These are phyloP conservation scores for Yamadazyma pseudoaaseri DNA, from an alignment of 1,139 yeast species.

Conservation along the genomic window DNA sequence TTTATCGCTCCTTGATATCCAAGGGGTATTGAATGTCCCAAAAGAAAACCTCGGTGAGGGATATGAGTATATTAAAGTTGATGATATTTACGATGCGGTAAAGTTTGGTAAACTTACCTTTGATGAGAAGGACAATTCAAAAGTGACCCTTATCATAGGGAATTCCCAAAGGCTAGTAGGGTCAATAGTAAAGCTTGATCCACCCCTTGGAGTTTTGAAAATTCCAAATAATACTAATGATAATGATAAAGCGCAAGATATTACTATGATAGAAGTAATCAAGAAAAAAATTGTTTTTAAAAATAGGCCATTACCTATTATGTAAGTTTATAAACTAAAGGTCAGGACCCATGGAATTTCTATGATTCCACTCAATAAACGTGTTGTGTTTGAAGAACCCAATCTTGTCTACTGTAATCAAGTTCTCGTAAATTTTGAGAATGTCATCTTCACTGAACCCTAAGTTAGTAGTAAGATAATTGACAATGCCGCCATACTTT, in stretches of 20 bases:
- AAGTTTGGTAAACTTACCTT: conserved; percentile 58
- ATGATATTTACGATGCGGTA: conserved; percentile 46
- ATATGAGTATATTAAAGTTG: conserved; percentile 32
- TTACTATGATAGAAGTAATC: conserved; percentile 53
- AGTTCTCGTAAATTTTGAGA: conserved; percentile 43
- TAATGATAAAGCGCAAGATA: conserved; percentile 25
- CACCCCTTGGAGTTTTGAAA: conserved; percentile 61
- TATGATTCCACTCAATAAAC: conserved; percentile 27
- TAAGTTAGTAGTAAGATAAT: conserved; percentile 48
- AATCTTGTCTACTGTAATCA: conserved; percentile 27
- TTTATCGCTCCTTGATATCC: conserved; percentile 61
- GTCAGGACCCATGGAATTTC: conserved; percentile 15
- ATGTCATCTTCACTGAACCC: conserved; percentile 52
- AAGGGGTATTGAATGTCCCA: conserved; percentile 67
- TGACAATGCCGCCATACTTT: conserved; percentile 55
- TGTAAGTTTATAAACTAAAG: conserved; percentile 36
- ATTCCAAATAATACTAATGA: conserved; percentile 20
- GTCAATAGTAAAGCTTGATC: conserved; percentile 49
- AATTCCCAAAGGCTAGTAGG: conserved; percentile 68
- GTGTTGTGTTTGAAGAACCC: conserved; percentile 19
- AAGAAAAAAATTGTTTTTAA: conserved; percentile 56
- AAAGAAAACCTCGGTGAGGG: conserved; percentile 21
- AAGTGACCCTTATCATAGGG: conserved; percentile 60
- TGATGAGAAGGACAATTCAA: conserved; percentile 40
- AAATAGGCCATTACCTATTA: conserved; percentile 70